Evolutionary conservation across 2,329 filamentous ascomycete species (phyloP), one percentile per base, ranked within the genome.

Genomic region (Bipolaris cookei): DNA sequence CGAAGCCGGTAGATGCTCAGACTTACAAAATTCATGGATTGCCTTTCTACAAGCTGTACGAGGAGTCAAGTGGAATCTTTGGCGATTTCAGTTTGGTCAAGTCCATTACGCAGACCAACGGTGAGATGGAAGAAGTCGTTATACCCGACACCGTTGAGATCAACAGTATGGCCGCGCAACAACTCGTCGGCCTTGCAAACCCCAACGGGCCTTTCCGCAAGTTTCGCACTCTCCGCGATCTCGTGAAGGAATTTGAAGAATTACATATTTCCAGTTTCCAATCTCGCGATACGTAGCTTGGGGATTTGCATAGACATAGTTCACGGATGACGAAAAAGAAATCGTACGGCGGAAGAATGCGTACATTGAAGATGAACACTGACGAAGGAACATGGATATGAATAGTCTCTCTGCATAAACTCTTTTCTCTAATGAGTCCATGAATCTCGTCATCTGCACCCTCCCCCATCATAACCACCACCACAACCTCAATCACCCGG

Each of bases 21-120:
- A 66, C 66, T 0, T 81, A 82, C 55, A 63, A 66, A 16, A 8
- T 60, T 1, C 23, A 67, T 25, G 74, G 74, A 1, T 59, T 73
- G 2, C 76, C 77, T 0, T 81, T 80, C 68, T 81, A 69, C 65
- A 56, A 64, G 3, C 52, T 71, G 23, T 73, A 67, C 56, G 58
- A 76, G 21, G 72, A 75, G 53, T 62, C 62, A 7, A 70, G 61
- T 20, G 64, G 63, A 18, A 61, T 75, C 11, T 51, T 50, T 21
- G 72, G 74, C 11, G 50, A 70, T 23, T 76, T 76, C 51, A 25
- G 47, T 10, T 32, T 35, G 4, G 57, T 75, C 49, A 67, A 68
- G 44, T 74, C 69, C 1, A 55, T 76, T 5, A 66, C 62, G 3
- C 51, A 70, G 50, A 58, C 69, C 21, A 66, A 74, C 21, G 47